These are phyloP conservation scores for Komagataella mondaviorum DNA, from an alignment of 805 yeast genomes.

Conservation along the genomic window DNA sequence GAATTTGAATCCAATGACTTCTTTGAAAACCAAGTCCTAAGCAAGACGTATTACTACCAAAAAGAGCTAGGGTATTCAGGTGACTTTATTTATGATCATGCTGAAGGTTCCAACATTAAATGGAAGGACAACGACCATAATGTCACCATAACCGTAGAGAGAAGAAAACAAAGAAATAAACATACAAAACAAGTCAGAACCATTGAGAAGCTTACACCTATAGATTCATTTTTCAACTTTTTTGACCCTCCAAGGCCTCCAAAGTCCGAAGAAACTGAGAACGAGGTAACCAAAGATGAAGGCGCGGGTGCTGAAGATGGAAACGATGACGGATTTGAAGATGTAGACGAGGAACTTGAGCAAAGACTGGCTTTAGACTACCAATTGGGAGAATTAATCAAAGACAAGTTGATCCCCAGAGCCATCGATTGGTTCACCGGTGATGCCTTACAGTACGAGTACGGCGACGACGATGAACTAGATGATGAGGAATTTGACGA, in stretches of 20 bases:
- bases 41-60: conserved; percentile 87
- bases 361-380: conserved; percentile 82
- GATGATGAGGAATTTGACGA: conserved; percentile 50
- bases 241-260: conserved; percentile 87
- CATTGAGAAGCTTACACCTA: conserved; percentile 87
- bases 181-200: conserved; percentile 94
- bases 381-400: conserved; percentile 90
- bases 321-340: conserved; percentile 36
- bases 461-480: conserved; percentile 34
- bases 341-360: conserved; percentile 64
- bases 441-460: conserved; percentile 75
- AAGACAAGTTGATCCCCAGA: conserved; percentile 90
- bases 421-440: conserved; percentile 99
- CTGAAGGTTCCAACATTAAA: conserved; percentile 76
- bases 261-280: conserved; percentile 19
- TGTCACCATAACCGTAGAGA: conserved; percentile 77
- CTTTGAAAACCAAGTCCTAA: conserved; percentile 58
- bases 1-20: conserved; percentile 67
- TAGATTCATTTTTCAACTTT: conserved; percentile 90
- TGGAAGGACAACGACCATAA: conserved; percentile 77
- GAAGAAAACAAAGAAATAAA: conserved; percentile 95
- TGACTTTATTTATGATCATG: conserved; percentile 93
- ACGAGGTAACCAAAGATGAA: conserved; percentile 38
- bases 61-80: conserved; percentile 90
- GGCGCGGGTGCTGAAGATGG: conserved; percentile 23